Percentiles rank a stretch among this genome's conserved stretches.
These are phyloP conservation scores for Fusarium virguliforme DNA, from an alignment of 2,329 filamentous ascomycete species.

Conservation along the genomic window DNA sequence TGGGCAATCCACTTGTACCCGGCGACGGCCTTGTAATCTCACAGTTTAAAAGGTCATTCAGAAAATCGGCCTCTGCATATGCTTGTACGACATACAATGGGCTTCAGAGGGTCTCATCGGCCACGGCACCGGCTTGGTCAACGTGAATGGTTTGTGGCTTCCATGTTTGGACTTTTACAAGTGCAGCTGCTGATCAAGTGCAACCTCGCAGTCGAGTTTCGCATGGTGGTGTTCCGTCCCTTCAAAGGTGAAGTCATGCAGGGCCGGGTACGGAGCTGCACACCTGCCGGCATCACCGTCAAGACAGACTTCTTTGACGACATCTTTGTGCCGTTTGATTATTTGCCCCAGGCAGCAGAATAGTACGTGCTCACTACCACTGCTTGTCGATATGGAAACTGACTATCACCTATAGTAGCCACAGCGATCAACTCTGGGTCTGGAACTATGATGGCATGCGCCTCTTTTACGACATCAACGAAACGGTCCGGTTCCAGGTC, in stretches of 20 bases:
- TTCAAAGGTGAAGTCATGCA: slow-evolving; percentile 95
- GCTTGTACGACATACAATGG: slow-evolving; percentile 91
- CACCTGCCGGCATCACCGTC: slow-evolving; percentile 81
- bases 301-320: slow-evolving; percentile 95
- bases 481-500: slow-evolving; percentile 89
- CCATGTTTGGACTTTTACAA: neutral
- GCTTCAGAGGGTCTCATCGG: slow-evolving; percentile 95
- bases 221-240: slow-evolving; percentile 92
- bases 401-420: slow-evolving; percentile 68
- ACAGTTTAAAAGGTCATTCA: slow-evolving; percentile 78
- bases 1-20: slow-evolving; percentile 52
- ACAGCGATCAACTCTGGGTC: slow-evolving; percentile 85
- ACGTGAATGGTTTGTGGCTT: slow-evolving; percentile 84
- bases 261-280: slow-evolving; percentile 85
- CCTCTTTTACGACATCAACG: slow-evolving; percentile 91
- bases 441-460: slow-evolving; percentile 82
- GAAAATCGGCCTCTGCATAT: slow-evolving; percentile 93
- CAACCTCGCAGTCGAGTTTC: slow-evolving; percentile 82
- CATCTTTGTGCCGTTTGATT: slow-evolving; percentile 82
- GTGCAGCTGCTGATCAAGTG: slow-evolving; percentile 25
- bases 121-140: slow-evolving; percentile 91
- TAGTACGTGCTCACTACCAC: slow-evolving; percentile 69
- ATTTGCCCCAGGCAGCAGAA: slow-evolving; percentile 81
- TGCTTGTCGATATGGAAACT: slow-evolving; percentile 16
- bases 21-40: slow-evolving; percentile 10